Percentiles rank a stretch among this genome's conserved stretches.
These are phyloP conservation scores for Stachybotrys chartarum DNA, from an alignment of 2,329 filamentous ascomycete species.

Conservation along the genomic window DNA sequence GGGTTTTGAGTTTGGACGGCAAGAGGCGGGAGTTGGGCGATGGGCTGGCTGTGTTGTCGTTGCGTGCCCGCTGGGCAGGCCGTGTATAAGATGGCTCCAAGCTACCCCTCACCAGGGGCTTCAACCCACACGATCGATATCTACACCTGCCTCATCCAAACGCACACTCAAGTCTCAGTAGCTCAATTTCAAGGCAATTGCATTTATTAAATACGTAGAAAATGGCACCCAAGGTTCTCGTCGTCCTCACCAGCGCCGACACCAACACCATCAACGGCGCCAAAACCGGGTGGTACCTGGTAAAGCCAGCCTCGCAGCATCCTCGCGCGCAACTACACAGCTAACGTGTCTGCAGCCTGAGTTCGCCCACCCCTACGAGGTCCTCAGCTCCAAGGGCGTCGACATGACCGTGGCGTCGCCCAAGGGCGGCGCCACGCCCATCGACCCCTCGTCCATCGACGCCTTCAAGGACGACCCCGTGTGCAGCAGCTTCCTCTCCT, in stretches of 20 bases:
- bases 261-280: slow-evolving; percentile 38
- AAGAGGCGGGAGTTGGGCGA: too few species aligned
- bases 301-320: slow-evolving; percentile 22
- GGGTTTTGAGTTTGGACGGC: too few species aligned
- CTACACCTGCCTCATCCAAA: too few species aligned
- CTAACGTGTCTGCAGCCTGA: slow-evolving; percentile 39
- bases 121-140: neutral
- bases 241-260: slow-evolving; percentile 61
- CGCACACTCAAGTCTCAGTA: too few species aligned
- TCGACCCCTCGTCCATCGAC: slow-evolving; percentile 53
- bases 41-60: too few species aligned
- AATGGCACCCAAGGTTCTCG: slow-evolving; percentile 56
- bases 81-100: neutral
- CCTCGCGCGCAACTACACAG: neutral
- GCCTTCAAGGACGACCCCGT: slow-evolving; percentile 44
- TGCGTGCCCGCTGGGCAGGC: too few species aligned
- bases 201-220: slow-evolving; percentile 3
- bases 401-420: slow-evolving; percentile 55
- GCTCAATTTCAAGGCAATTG: neutral
- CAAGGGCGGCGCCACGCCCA: slow-evolving; percentile 51
- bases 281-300: slow-evolving; percentile 66
- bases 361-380: slow-evolving; percentile 57
- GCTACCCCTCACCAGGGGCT: neutral
- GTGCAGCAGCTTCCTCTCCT: slow-evolving; percentile 47
- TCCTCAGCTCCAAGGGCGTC: slow-evolving; percentile 41